Base-by-base conservation (phyloP, 2,329 filamentous ascomycete genomes). In the Reticulascus tulasneorum region DNA sequence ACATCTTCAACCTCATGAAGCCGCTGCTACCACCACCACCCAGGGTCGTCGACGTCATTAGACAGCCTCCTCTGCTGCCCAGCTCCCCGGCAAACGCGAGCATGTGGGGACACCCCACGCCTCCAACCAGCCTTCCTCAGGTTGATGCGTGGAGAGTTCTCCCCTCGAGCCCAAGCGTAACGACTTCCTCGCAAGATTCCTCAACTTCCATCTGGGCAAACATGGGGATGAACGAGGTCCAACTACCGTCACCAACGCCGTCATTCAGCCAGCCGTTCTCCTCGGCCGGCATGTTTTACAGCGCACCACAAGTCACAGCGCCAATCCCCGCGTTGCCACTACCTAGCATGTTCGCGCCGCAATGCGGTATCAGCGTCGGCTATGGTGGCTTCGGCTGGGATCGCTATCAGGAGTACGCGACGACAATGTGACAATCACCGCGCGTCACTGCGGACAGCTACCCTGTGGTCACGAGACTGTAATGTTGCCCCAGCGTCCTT, bases 131-230 rank as follows among this genome's bases (percentile, higher is more conserved):
- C 26, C 66, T 88, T 45, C 75, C 84, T 27, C 77, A 78, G 6
- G 79, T 94, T 41, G 89, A 97, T 44, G 75, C 86, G 38, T 97
- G 91, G 91, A 88, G 84, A 61, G 81, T 96, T 49, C 71, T 96
- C 37, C 86, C 90, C 29, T 96, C 91, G 36, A 95, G 87, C 54
- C 86, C 89, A 33, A 87, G 82, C 60, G 79, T 86, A 34, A 79
- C 84, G 25, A 82, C 85, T 22, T 66, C 63, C 7, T 84, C 83
- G 36, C 75, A 74, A 57, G 87, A 93, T 57, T 82, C 81, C 23
- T 55, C 33, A 35, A 74, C 79, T 39, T 76, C 80, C 33, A 77
- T 91, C 59, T 96, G 90, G 90, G 77, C 83, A 44, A 82, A 76
- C 56, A 82, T 94, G 70, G 75, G 73, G 54, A 71, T 94, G 66